Conservation (phyloP, 129 eudicot species). For the Chrysanthemum seticuspe region DNA sequence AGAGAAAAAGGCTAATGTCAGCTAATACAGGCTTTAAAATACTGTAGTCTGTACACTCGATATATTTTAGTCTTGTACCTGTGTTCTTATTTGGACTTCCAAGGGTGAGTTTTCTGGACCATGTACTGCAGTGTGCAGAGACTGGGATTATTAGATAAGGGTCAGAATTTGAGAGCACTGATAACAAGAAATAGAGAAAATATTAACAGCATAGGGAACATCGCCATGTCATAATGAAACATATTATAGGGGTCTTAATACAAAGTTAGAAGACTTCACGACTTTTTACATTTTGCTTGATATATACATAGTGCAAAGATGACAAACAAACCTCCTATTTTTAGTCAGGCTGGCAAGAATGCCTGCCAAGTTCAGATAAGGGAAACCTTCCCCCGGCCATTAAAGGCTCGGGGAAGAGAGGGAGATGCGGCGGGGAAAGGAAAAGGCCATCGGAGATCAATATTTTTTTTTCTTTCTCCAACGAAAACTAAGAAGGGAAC, state of each 20-base stretch:
- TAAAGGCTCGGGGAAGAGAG: neutral
- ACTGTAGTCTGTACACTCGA: neutral
- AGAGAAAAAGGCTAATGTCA: neutral
- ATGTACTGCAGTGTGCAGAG: constrained; percentile 93
- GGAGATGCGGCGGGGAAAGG: neutral
- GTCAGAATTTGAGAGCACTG: constrained; percentile 27
- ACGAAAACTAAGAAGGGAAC: too few species aligned
- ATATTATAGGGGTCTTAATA: neutral
- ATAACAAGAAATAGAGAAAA: constrained; percentile 2
- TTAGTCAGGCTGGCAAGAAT: too few species aligned
- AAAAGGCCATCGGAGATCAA: neutral
- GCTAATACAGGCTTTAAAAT: neutral
- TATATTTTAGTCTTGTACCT: constrained; percentile 44
- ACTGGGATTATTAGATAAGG: constrained; percentile 52
- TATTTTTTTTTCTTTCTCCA: too few species aligned
- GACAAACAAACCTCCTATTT: too few species aligned
- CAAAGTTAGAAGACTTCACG: neutral
- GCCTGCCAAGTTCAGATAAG: too few species aligned
- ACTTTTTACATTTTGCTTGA: neutral
- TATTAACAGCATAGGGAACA: constrained; percentile 3
- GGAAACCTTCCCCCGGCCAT: neutral
- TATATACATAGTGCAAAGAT: constrained; percentile 1
- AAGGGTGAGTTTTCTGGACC: constrained; percentile 87
- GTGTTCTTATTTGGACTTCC: constrained; percentile 98
- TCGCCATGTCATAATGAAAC: neutral